Evolutionary conservation across 225 moss, liverwort and hornwort species (phyloP).

Genomic region (Straminergon stramineum): DNA sequence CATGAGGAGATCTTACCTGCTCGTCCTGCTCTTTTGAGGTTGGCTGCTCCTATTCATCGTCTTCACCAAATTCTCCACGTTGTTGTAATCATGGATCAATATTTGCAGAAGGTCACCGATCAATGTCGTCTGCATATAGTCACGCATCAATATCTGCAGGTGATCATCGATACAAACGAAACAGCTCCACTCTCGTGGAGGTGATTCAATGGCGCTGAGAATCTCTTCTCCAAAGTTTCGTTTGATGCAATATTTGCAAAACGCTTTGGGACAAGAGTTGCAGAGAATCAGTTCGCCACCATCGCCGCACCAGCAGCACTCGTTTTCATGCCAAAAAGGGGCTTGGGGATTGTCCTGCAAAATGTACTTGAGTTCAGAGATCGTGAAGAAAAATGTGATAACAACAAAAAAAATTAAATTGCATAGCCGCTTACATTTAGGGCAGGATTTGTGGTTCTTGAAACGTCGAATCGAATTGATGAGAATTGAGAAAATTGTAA

Average conservation of each 20-base stretch:
- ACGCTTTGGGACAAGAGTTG: constrained; percentile 47
- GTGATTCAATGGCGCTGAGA: background rate
- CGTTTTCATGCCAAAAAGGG: constrained; percentile 39
- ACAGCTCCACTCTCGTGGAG: constrained; percentile 28
- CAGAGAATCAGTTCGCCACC: constrained; percentile 55
- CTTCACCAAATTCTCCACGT: background rate
- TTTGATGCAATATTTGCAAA: constrained; percentile 43
- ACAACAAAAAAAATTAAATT: no score
- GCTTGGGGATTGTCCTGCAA: background rate
- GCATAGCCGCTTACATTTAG: no score
- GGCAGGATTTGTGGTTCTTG: no score
- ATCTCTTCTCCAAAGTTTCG: constrained; percentile 34
- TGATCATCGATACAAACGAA: constrained; percentile 36
- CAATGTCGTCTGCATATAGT: background rate
- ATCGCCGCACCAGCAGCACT: constrained; percentile 78
- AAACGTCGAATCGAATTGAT: no score
- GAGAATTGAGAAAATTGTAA: no score
- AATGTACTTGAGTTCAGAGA: background rate
- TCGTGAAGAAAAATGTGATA: background rate
- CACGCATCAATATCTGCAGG: background rate
- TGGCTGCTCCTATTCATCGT: background rate
- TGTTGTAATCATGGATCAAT: background rate
- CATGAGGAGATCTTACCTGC: background rate
- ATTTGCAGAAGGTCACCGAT: background rate
- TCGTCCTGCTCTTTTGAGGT: background rate